These are phyloP conservation scores for Teunomyces barrocoloradensis DNA, from an alignment of 805 yeast genomes.

Conservation along the genomic window DNA sequence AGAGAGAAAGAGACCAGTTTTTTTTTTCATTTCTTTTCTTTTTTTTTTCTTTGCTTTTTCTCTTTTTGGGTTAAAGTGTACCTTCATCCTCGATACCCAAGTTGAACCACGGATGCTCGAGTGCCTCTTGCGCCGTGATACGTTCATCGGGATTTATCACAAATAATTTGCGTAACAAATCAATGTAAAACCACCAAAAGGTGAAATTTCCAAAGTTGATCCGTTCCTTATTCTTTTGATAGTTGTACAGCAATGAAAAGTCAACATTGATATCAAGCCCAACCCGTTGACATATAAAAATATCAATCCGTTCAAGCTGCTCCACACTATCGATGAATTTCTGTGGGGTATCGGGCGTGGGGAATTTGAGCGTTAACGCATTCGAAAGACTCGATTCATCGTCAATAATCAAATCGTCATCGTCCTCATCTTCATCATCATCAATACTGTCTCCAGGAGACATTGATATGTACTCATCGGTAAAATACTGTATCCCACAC, in stretches of 20 bases:
- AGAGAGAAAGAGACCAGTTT: too few species aligned
- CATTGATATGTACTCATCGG: slow-evolving; percentile 17
- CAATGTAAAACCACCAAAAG: slow-evolving; percentile 79
- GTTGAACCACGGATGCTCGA: slow-evolving; percentile 48
- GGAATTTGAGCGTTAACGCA: slow-evolving; percentile 34
- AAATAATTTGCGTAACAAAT: slow-evolving; percentile 36
- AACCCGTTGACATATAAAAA: slow-evolving; percentile 40
- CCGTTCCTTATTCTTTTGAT: slow-evolving; percentile 36
- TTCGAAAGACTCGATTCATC: slow-evolving; percentile 25
- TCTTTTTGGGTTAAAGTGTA: slow-evolving; percentile 15
- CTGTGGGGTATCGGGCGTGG: slow-evolving; percentile 37
- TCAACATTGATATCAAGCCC: slow-evolving; percentile 41
- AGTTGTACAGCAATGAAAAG: slow-evolving; percentile 37
- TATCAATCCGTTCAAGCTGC: slow-evolving; percentile 41
- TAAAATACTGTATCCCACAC: slow-evolving; percentile 40
- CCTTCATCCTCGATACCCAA: slow-evolving; percentile 48
- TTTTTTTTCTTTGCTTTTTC: too few species aligned
- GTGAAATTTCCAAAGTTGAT: slow-evolving; percentile 60
- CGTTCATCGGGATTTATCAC: slow-evolving; percentile 39
- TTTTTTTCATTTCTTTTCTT: too few species aligned
- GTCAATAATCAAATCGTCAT: slow-evolving; percentile 31
- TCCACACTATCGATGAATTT: slow-evolving; percentile 39
- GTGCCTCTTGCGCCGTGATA: slow-evolving; percentile 40
- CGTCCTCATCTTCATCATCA: slow-evolving; percentile 14
- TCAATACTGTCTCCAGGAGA: slow-evolving; percentile 5